Conservation (phyloP, 2,329 filamentous ascomycete genomes). For the Aureobasidium leucospermi region DNA sequence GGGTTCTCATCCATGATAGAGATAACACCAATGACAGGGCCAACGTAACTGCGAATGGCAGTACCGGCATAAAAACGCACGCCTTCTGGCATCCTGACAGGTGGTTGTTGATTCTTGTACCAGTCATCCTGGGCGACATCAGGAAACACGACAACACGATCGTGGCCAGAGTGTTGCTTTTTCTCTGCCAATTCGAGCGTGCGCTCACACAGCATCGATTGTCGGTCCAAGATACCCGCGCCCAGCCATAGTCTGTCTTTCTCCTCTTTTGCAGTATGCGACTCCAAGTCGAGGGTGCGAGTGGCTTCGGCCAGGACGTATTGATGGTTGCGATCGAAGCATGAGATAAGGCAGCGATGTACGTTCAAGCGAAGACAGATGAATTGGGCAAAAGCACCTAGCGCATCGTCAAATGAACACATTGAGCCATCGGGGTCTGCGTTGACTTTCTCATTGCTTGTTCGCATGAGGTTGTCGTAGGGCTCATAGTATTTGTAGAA, state of each 20-base stretch:
- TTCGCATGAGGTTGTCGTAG: constrained; percentile 1
- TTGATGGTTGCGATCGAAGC: constrained; percentile 43
- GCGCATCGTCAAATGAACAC: constrained; percentile 31
- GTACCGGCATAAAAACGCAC: constrained; percentile 49
- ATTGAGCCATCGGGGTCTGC: not conserved
- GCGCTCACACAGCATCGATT: constrained; percentile 17
- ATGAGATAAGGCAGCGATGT: constrained; percentile 32
- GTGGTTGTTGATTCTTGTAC: not conserved
- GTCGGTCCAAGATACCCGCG: constrained; percentile 18
- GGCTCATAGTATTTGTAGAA: constrained; percentile 15
- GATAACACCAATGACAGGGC: constrained; percentile 54
- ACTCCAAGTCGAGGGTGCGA: constrained; percentile 31
- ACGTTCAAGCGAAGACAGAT: constrained; percentile 30
- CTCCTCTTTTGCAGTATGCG: constrained; percentile 27
- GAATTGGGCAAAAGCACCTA: constrained; percentile 31
- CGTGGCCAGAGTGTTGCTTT: constrained; percentile 14
- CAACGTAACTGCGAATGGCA: constrained; percentile 52
- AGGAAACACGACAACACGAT: not conserved
- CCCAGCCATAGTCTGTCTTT: constrained; percentile 30
- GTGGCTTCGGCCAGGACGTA: constrained; percentile 47
- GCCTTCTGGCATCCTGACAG: not conserved
- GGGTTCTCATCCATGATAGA: constrained; percentile 52
- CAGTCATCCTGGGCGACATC: not conserved
- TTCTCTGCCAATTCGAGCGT: constrained; percentile 8
- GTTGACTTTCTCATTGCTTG: not conserved